Evolutionary conservation across 768 basidiomycete species (phyloP).

Genomic region (Agrocybe praecox): DNA sequence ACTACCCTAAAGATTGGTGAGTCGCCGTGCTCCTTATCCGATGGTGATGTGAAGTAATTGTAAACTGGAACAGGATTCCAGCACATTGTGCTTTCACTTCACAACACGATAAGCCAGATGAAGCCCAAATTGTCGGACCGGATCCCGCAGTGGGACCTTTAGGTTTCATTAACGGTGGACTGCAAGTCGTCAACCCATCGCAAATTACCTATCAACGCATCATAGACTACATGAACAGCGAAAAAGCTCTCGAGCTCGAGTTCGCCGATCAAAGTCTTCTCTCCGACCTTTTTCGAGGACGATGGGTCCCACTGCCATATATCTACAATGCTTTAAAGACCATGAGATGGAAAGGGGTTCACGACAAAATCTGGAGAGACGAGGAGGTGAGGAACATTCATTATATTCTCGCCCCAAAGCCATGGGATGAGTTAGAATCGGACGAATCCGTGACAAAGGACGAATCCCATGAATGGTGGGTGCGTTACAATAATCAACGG

Average conservation of each 20-base stretch:
- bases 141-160: constrained; percentile 4
- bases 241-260: neutral
- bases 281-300: constrained; percentile 2
- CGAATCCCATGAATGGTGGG: constrained; percentile 5
- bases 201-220: constrained; percentile 3
- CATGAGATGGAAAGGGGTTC: constrained; percentile 4
- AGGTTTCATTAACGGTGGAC: constrained; percentile 7
- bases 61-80: constrained; percentile 1
- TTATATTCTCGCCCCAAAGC: constrained; percentile 7
- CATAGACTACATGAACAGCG: constrained; percentile 7
- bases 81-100: constrained; percentile 5
- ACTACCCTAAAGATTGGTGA: constrained; percentile 7
- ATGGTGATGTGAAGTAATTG: neutral
- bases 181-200: constrained; percentile 7
- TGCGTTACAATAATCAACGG: constrained; percentile 1
- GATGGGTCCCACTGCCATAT: constrained; percentile 7
- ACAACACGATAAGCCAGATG: constrained; percentile 5
- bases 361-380: constrained; percentile 8
- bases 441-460: constrained; percentile 1
- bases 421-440: constrained; percentile 3
- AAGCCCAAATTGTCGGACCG: constrained; percentile 1
- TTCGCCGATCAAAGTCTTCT: constrained; percentile 8
- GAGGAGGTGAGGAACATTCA: constrained; percentile 6
- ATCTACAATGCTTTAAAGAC: constrained; percentile 7
- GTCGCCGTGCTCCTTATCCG: neutral